These are phyloP conservation scores for Vitis amurensis DNA, from an alignment of 164 flowering plant species.

Conservation along the genomic window DNA sequence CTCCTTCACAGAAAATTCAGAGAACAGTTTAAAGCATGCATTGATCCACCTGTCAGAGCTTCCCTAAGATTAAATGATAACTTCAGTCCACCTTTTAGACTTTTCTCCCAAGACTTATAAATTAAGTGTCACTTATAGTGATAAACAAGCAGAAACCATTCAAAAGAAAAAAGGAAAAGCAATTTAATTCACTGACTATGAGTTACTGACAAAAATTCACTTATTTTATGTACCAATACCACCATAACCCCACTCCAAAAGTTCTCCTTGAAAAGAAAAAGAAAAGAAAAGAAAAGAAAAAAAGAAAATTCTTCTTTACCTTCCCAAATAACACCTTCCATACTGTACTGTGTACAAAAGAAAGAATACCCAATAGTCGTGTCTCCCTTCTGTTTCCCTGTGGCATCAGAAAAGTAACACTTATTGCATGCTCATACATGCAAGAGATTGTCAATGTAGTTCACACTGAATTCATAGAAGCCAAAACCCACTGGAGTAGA, in stretches of 20 bases:
- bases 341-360: constrained; percentile 96
- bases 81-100: background rate
- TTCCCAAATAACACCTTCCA: constrained; percentile 99
- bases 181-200: too few species aligned
- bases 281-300: background rate
- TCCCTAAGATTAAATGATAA: background rate
- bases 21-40: background rate
- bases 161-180: too few species aligned
- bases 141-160: background rate
- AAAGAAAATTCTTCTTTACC: constrained; percentile 31
- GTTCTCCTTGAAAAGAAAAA: background rate
- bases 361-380: constrained; percentile 83
- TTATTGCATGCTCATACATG: background rate
- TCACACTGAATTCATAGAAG: too few species aligned
- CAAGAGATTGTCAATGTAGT: too few species aligned
- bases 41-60: background rate
- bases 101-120: too few species aligned
- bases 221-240: too few species aligned
- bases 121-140: background rate
- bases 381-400: constrained; percentile 99
- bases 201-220: too few species aligned
- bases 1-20: background rate
- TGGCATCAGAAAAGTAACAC: constrained; percentile 4
- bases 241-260: too few species aligned
- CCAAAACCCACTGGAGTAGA: too few species aligned